These are phyloP conservation scores for Venturia oleaginea DNA, from an alignment of 2,329 filamentous ascomycete species.

Conservation along the genomic window DNA sequence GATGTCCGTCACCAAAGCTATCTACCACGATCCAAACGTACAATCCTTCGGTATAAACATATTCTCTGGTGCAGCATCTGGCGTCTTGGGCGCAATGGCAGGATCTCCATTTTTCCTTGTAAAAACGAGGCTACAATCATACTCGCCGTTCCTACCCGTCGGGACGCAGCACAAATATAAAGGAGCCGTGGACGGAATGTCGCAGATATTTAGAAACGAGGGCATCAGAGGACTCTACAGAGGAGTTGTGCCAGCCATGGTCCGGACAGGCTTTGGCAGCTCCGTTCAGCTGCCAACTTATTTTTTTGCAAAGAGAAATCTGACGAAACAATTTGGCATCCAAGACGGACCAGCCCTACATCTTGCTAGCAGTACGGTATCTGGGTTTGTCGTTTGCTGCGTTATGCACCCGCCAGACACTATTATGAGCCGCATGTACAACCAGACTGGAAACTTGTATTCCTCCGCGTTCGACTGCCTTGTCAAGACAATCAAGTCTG, in stretches of 20 bases:
- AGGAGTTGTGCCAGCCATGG: conserved; percentile 87
- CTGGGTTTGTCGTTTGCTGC: conserved; percentile 92
- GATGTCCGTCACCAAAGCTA: conserved; percentile 54
- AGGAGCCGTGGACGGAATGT: conserved; percentile 74
- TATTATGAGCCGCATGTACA: conserved; percentile 98
- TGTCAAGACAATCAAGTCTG: conserved; percentile 80
- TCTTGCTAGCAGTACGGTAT: conserved; percentile 76
- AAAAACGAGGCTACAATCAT: conserved; percentile 93
- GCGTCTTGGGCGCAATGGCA: conserved; percentile 82
- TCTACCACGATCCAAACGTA: conserved; percentile 63
- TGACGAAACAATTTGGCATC: conserved; percentile 78
- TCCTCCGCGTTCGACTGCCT: conserved; percentile 86
- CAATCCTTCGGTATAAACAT: conserved; percentile 90
- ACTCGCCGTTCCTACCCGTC: conserved; percentile 82
- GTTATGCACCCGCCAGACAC: conserved; percentile 99
- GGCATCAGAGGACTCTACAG: conserved; percentile 77
- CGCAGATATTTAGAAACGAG: conserved; percentile 68
- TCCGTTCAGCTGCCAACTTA: conserved; percentile 96
- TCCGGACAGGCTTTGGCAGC: conserved; percentile 89
- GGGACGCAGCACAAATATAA: conserved; percentile 94
- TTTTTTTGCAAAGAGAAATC: conserved; percentile 86
- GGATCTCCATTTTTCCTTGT: conserved; percentile 96
- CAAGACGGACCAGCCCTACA: conserved; percentile 85
- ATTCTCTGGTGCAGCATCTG: conserved; percentile 80
- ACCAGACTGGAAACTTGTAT: conserved; percentile 97